Conservation (phyloP, 345 rosid species). For the Linum usitatissimum region DNA sequence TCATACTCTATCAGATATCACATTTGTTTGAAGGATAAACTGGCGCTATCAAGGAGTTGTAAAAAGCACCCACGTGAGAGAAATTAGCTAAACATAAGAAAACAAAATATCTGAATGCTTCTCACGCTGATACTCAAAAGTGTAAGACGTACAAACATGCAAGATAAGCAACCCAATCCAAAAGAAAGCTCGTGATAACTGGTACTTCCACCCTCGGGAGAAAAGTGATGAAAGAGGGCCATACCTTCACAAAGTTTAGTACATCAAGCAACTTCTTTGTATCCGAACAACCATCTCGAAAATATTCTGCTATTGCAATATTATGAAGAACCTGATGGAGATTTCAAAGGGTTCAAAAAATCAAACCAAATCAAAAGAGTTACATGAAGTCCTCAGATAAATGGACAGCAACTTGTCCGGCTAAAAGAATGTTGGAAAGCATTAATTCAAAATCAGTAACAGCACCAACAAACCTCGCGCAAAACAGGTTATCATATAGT, state of each 20-base stretch:
- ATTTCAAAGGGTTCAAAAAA: conserved; percentile 13
- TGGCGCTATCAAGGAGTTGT: background rate
- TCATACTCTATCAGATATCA: background rate
- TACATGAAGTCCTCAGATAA: background rate
- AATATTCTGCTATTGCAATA: conserved; percentile 70
- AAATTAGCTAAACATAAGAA: background rate
- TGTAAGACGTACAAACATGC: background rate
- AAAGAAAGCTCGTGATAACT: background rate
- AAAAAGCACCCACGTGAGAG: too few species aligned
- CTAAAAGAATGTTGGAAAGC: too few species aligned
- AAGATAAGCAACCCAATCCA: background rate
- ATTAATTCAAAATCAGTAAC: background rate
- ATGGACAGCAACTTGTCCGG: background rate
- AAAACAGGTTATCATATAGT: background rate
- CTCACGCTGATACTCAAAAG: background rate
- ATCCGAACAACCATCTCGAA: conserved; percentile 61
- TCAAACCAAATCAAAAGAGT: background rate
- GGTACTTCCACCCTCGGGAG: background rate
- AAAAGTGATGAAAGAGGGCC: background rate
- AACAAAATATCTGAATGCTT: background rate
- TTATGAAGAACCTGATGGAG: conserved; percentile 69
- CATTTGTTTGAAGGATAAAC: background rate
- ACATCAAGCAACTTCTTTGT: conserved; percentile 62
- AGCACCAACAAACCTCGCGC: background rate
- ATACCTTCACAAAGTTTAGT: conserved; percentile 68